Percentiles rank a stretch among this genome's conserved stretches.
Evolutionary conservation across 768 basidiomycete genomes (phyloP).

Genomic region (Gyrodon lividus): DNA sequence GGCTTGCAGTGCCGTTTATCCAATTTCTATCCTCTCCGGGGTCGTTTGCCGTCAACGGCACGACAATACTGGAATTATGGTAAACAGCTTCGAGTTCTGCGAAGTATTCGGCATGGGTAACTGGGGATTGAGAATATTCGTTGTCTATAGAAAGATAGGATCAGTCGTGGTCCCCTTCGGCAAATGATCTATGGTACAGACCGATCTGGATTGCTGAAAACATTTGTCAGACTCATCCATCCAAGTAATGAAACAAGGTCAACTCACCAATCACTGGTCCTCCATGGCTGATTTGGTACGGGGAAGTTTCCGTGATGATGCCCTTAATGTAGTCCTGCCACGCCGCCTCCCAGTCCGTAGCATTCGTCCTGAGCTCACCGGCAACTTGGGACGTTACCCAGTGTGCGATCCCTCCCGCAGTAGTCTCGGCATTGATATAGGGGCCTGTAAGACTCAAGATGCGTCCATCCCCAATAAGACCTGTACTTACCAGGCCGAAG

Average conservation of each 20-base stretch:
- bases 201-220: conserved; percentile 55
- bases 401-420: conserved; percentile 68
- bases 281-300: conserved; percentile 67
- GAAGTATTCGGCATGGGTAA: conserved; percentile 55
- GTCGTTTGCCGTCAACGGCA: conserved; percentile 77
- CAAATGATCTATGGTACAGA: conserved; percentile 22
- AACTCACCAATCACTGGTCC: conserved; percentile 72
- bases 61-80: conserved; percentile 54
- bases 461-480: not conserved
- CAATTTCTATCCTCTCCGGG: conserved; percentile 57
- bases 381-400: conserved; percentile 72
- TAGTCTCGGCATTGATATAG: conserved; percentile 79
- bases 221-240: conserved; percentile 1
- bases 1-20: conserved; percentile 64
- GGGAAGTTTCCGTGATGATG: conserved; percentile 56
- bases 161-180: not conserved
- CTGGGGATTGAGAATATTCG: conserved; percentile 59
- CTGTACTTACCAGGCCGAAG: conserved; percentile 65
- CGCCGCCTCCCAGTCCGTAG: conserved; percentile 62
- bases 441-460: conserved; percentile 20
- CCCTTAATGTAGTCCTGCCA: conserved; percentile 74
- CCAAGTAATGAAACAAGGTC: not conserved
- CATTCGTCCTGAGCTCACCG: conserved; percentile 66
- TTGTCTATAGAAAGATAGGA: conserved; percentile 50
- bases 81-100: conserved; percentile 57